Percentiles rank a stretch among this genome's conserved stretches.
phyloP scores from a whole-genome alignment of 768 basidiomycete genomes.

The Guyanaporus albipodus region DNA sequence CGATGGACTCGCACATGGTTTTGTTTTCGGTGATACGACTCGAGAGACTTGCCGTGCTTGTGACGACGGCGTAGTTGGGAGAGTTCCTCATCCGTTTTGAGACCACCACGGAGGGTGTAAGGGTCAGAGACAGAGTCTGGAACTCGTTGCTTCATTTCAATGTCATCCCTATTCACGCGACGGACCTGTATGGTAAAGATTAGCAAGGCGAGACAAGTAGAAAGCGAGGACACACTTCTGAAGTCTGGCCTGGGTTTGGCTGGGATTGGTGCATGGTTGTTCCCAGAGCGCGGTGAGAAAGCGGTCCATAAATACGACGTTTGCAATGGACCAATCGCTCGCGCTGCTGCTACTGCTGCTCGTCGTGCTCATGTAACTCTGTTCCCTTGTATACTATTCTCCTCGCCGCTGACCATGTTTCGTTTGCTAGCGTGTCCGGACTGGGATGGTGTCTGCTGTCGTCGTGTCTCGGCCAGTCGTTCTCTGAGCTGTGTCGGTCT shows the following conservation, averaged over 20 bases:
- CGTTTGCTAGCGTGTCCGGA: slow-evolving; percentile 39
- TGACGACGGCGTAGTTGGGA: slow-evolving; percentile 52
- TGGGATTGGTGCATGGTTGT: neutral
- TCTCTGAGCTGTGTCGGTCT: slow-evolving; percentile 46
- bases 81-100: slow-evolving; percentile 62
- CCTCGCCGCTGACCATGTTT: neutral
- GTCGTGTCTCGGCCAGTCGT: slow-evolving; percentile 56
- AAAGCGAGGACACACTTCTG: neutral
- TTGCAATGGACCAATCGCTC: slow-evolving; percentile 20
- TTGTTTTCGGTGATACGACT: slow-evolving; percentile 63
- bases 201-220: neutral
- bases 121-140: slow-evolving; percentile 50
- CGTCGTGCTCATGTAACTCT: slow-evolving; percentile 43
- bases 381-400: neutral
- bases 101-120: slow-evolving; percentile 56
- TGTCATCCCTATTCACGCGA: slow-evolving; percentile 8
- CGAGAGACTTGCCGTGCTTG: slow-evolving; percentile 59
- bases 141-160: slow-evolving; percentile 40
- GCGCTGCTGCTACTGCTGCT: slow-evolving; percentile 44
- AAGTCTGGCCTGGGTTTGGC: neutral
- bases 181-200: neutral
- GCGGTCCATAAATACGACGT: neutral
- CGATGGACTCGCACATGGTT: slow-evolving; percentile 53
- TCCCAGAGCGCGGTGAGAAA: neutral
- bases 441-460: slow-evolving; percentile 66